Percentiles rank a stretch among this genome's conserved stretches.
Evolutionary conservation across 1,284 basidiomycete genomes (phyloP).

Genomic region (Puccinia brachypodii): DNA sequence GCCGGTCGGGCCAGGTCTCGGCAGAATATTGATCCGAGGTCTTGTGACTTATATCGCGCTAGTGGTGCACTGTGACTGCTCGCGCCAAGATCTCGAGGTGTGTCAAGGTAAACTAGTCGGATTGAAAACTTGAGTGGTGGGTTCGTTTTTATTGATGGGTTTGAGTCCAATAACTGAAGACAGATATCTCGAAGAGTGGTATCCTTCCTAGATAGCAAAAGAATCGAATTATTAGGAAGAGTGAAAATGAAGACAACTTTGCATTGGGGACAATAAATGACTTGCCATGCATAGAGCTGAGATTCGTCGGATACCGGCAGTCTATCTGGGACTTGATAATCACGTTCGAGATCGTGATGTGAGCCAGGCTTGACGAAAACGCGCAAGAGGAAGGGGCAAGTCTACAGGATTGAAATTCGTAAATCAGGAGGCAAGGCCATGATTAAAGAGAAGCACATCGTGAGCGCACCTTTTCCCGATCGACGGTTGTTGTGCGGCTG

Average conservation of each 20-base stretch:
- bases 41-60: conserved; percentile 32
- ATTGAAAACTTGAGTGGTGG: conserved; percentile 26
- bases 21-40: conserved; percentile 30
- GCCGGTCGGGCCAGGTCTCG: conserved; percentile 23
- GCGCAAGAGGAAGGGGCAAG: conserved; percentile 41
- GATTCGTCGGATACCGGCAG: conserved; percentile 26
- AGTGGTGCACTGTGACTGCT: conserved; percentile 14
- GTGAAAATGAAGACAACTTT: neutral
- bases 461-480: conserved; percentile 35
- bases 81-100: conserved; percentile 18
- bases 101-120: conserved; percentile 33
- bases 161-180: conserved; percentile 33
- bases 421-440: neutral
- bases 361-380: conserved; percentile 41
- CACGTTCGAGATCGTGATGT: conserved; percentile 35
- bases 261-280: neutral
- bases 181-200: conserved; percentile 45
- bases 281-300: conserved; percentile 43
- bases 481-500: conserved; percentile 20
- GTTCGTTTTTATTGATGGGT: conserved; percentile 12
- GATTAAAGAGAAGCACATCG: neutral
- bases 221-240: neutral
- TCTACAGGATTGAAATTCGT: conserved; percentile 3
- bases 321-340: conserved; percentile 28
- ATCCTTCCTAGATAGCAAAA: conserved; percentile 26